phyloP scores from a whole-genome alignment of 1,284 basidiomycete genomes.

The Microbotryomycetes sp. region DNA sequence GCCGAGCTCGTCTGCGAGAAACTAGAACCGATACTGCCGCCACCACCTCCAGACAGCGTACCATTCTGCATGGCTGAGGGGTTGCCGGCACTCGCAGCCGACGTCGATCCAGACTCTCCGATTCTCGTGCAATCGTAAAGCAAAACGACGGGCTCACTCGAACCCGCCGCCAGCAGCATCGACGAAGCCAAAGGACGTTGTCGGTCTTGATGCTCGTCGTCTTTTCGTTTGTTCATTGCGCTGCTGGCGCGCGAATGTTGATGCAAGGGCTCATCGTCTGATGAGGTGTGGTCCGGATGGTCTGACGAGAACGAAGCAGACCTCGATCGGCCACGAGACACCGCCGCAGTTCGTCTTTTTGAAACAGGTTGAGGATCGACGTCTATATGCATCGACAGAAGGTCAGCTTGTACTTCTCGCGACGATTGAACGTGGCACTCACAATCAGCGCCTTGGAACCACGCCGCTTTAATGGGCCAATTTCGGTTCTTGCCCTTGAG shows the following conservation, averaged over 20 bases:
- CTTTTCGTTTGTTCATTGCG: neutral
- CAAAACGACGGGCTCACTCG: constrained; percentile 3
- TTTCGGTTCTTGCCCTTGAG: constrained; percentile 13
- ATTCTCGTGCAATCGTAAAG: neutral
- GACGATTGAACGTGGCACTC: too few relatives aligned
- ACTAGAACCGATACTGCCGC: neutral
- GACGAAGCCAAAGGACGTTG: neutral
- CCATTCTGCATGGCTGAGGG: too few relatives aligned
- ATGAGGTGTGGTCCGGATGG: neutral
- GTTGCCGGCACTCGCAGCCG: neutral
- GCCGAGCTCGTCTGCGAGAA: neutral
- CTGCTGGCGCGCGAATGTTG: neutral
- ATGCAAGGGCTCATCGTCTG: neutral
- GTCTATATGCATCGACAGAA: neutral
- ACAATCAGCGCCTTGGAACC: constrained; percentile 9
- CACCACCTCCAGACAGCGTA: neutral
- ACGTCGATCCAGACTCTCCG: neutral
- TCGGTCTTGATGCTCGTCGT: neutral
- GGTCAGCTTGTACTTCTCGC: neutral
- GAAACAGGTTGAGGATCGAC: neutral
- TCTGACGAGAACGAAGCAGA: constrained; percentile 1
- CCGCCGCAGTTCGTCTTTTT: neutral
- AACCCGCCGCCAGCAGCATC: constrained; percentile 3
- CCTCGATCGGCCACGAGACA: constrained; percentile 1
- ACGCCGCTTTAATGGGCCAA: constrained; percentile 11